Conservation (phyloP, 2,329 filamentous ascomycete genomes). For the Fusarium dimerum region DNA sequence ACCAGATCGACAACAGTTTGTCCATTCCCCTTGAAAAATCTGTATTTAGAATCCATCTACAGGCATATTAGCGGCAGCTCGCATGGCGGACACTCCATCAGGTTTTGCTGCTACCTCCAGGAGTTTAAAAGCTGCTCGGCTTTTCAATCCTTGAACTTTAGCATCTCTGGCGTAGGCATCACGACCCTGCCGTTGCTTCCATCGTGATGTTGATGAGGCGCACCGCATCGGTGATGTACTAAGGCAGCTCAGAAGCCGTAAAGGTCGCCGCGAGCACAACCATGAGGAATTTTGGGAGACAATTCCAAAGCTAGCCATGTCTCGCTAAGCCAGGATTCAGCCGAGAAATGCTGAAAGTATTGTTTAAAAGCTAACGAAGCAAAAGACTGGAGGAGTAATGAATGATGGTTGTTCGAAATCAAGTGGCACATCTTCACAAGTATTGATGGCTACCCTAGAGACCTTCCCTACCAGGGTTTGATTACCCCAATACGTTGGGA, state of each 20-base stretch:
- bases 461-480: too few relatives aligned
- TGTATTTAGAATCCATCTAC: conserved; percentile 80
- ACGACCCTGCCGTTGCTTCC: conserved; percentile 76
- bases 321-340: too few relatives aligned
- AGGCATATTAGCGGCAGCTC: not conserved
- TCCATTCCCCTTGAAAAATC: conserved; percentile 69
- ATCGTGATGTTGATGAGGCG: conserved; percentile 67
- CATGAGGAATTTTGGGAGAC: conserved; percentile 2
- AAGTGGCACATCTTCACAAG: too few relatives aligned
- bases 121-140: conserved; percentile 90
- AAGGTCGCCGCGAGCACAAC: not conserved
- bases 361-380: too few relatives aligned
- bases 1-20: conserved; percentile 91
- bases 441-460: too few relatives aligned
- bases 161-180: conserved; percentile 77
- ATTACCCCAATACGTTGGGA: too few relatives aligned
- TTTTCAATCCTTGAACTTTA: conserved; percentile 78
- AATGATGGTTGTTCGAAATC: too few relatives aligned
- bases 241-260: not conserved
- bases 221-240: conserved; percentile 9
- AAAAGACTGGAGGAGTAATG: too few relatives aligned
- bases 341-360: too few relatives aligned
- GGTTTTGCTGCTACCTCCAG: conserved; percentile 62
- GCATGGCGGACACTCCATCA: not conserved
- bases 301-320: not conserved